Conservation (phyloP, 768 basidiomycete species). For the Boletus vinaceobasis region DNA sequence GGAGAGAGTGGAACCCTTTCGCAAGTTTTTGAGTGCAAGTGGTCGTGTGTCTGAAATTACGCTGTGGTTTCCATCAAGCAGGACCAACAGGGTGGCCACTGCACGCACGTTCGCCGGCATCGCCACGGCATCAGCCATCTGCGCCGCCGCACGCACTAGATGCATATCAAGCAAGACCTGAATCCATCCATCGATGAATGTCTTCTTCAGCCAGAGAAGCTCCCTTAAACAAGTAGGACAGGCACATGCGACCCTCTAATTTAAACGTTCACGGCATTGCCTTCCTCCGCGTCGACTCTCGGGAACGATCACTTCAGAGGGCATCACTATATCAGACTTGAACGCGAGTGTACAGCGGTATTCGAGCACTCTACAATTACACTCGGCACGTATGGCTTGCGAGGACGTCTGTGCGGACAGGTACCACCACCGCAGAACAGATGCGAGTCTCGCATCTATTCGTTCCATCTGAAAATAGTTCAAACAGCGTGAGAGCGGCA, state of each 20-base stretch:
- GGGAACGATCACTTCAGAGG: conserved; percentile 4
- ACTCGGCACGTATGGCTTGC: not conserved
- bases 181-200: conserved; percentile 15
- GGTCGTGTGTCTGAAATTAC: conserved; percentile 40
- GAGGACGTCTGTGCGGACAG: not conserved
- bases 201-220: conserved; percentile 2
- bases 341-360: not conserved
- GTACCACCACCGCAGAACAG: not conserved
- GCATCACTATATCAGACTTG: not conserved
- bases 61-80: conserved; percentile 20
- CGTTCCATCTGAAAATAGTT: conserved; percentile 63
- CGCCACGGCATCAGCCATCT: conserved; percentile 19
- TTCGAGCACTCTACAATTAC: conserved; percentile 10
- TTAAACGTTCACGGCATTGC: conserved; percentile 29
- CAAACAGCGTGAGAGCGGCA: conserved; percentile 17
- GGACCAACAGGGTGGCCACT: conserved; percentile 24
- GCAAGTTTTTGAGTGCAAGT: conserved; percentile 25
- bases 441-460: conserved; percentile 42
- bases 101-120: conserved; percentile 40
- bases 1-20: conserved; percentile 14
- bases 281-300: conserved; percentile 6
- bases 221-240: conserved; percentile 8
- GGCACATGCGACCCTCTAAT: conserved; percentile 19
- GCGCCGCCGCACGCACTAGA: conserved; percentile 13
- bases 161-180: conserved; percentile 27